Base-by-base conservation (phyloP, 2,329 filamentous ascomycete species). In the Raffaelea deltoideospora region DNA sequence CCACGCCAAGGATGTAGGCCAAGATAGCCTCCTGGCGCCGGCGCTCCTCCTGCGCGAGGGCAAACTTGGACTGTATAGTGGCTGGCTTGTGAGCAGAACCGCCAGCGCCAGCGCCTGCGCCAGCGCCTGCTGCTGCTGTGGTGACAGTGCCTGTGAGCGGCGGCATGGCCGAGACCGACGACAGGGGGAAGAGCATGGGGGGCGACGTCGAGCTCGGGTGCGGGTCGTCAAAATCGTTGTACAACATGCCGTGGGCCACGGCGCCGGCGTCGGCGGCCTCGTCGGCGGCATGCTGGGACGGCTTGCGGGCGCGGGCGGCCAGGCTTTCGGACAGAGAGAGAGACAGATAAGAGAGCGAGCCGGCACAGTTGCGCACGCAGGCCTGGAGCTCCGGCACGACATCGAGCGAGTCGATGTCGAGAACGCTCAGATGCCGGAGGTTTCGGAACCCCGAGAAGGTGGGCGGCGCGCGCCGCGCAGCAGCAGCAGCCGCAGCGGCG, bases 361-460 rank as follows among this genome's bases (percentile, higher is more conserved):
- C 58, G 3, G 65, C 60, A 1, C 67, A 76, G 43, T 68, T 67
- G 10, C 57, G 58, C 19, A 79, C 54, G 45, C 71, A 76, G 5
- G 58, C 47, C 42, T 63, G 66, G 41, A 79, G 58, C 50, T 78
- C 74, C 2, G 59, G 50, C 11, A 75, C 47, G 23, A 71, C 56
- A 24, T 74, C 68, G 5, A 76, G 55, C 21, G 55, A 62, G 41
- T 78, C 73, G 36, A 79, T 75, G 42, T 79, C 73, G 24, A 78
- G 56, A 7, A 78, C 55, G 4, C 63, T 55, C 13, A 79, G 54
- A 5, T 50, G 63, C 43, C 63, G 65, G 13, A 79, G 56, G 27
- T 62, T 60, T 34, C 59, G 66, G 53, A 79, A 77, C 0, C 65
- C 68, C 1, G 68, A 69, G 5, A 78, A 49, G 0, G 69, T 76